Base-by-base conservation (phyloP, 495 filamentous ascomycete species). In the Trichoderma asperelloides region DNA sequence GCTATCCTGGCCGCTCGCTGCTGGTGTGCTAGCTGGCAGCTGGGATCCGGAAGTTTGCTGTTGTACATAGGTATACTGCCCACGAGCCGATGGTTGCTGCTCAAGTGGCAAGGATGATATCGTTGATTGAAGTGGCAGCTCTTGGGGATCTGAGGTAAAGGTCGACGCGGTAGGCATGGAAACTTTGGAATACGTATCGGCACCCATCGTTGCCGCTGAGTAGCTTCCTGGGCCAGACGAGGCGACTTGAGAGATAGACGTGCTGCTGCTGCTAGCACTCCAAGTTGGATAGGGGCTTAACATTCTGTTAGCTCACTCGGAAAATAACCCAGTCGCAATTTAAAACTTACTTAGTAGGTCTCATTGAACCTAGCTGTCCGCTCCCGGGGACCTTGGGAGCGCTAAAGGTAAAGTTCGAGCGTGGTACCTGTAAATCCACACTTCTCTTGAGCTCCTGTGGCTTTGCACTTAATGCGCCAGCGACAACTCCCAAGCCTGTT, bases 351-450 rank as follows among this genome's bases (percentile, higher is more conserved):
- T 81, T 82, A 41, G 33, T 37, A 37, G 81, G 81, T 66, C 81
- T 77, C 78, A 82, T 81, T 65, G 64, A 30, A 9, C 78, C 77
- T 77, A 82, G 79, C 28, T 82, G 83, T 13, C 55, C 55, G 57
- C 81, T 81, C 57, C 79, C 76, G 15, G 81, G 79, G 67, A 85
- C 76, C 65, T 80, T 82, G 66, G 78, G 70, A n/a, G 82, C 78
- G 69, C 78, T 84, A 69, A 85, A 86, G 9, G 80, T 83, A 66
- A 85, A 86, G 25, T 78, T 77, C 18, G 79, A 78, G 66, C 81
- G 74, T 12, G 83, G 82, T 40, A 83, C 71, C 63, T 84, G 82
- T 47, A 83, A 66, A 68, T 79, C 81, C 37, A 80, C 72, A 30
- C 41, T 49, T 62, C 79, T 75, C 23, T 77, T 77, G 66, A 82